Conservation (phyloP, 306 rosid genomes). For the Nissolia schottii region DNA sequence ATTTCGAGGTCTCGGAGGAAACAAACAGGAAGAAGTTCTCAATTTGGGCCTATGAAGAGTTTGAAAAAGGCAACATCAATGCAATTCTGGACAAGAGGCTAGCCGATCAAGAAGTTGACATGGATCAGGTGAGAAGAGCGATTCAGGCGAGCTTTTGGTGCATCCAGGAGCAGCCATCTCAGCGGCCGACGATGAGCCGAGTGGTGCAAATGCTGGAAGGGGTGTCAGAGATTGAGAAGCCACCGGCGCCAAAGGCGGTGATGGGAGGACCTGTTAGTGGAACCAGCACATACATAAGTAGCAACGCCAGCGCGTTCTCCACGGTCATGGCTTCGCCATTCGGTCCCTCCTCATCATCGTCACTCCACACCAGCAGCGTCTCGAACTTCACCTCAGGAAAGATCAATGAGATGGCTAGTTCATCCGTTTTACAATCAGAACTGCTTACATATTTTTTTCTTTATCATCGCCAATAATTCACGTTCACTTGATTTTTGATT, state of each 20-base stretch:
- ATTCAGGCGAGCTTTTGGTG: constrained; percentile 81
- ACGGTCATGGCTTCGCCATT: constrained; percentile 26
- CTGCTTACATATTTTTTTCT: background rate
- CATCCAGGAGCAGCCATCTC: constrained; percentile 82
- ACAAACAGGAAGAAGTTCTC: constrained; percentile 64
- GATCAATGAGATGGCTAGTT: constrained; percentile 40
- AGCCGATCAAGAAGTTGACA: constrained; percentile 41
- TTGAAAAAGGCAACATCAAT: constrained; percentile 56
- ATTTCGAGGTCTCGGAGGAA: constrained; percentile 61
- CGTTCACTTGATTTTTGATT: background rate
- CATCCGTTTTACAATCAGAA: constrained; percentile 41
- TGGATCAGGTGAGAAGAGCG: constrained; percentile 58
- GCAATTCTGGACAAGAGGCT: constrained; percentile 62
- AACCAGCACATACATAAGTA: constrained; percentile 37
- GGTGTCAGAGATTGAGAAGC: constrained; percentile 46
- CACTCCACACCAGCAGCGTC: constrained; percentile 17
- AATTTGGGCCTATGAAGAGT: constrained; percentile 72
- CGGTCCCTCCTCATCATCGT: constrained; percentile 35
- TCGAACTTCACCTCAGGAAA: constrained; percentile 26
- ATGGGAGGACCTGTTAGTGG: constrained; percentile 34
- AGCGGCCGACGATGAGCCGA: constrained; percentile 73
- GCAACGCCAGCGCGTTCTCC: constrained; percentile 42
- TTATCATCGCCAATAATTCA: background rate
- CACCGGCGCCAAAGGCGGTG: constrained; percentile 50
- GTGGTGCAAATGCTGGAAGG: constrained; percentile 92